Percentiles rank a stretch among this genome's conserved stretches.
phyloP scores from a whole-genome alignment of 2,329 filamentous ascomycete species.

The Diaporthe velutina region DNA sequence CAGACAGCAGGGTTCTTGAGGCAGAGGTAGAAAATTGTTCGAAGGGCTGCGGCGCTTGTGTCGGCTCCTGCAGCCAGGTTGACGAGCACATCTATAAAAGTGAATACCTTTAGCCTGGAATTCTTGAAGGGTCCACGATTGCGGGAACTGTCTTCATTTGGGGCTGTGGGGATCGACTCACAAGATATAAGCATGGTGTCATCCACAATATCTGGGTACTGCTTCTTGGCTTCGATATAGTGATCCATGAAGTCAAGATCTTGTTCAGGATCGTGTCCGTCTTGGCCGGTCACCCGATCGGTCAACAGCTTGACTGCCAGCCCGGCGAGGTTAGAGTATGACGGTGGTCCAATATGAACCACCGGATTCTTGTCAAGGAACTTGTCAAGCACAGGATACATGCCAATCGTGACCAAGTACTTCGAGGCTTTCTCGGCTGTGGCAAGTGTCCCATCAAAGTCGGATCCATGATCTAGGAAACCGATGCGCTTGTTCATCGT shows the following conservation, averaged over 20 bases:
- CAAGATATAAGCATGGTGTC: conserved; percentile 41
- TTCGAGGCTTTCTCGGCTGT: conserved; percentile 40
- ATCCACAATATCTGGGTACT: conserved; percentile 49
- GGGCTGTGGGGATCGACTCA: conserved; percentile 17
- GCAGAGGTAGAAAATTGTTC: conserved; percentile 15
- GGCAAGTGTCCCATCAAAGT: conserved; percentile 55
- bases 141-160: not conserved
- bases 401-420: conserved; percentile 33
- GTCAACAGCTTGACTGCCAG: conserved; percentile 44
- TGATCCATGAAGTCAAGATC: conserved; percentile 52
- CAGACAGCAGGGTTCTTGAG: not conserved
- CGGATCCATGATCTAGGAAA: conserved; percentile 44
- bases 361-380: conserved; percentile 50
- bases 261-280: conserved; percentile 43
- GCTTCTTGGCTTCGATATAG: conserved; percentile 51
- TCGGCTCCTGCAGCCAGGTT: conserved; percentile 28
- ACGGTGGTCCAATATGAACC: conserved; percentile 45
- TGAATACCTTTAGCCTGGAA: not conserved
- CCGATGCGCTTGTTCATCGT: conserved; percentile 50
- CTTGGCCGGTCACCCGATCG: conserved; percentile 44
- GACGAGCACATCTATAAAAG: conserved; percentile 41
- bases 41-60: conserved; percentile 28
- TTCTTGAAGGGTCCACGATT: accelerated
- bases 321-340: conserved; percentile 43
- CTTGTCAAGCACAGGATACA: conserved; percentile 46